phyloP scores from a whole-genome alignment of 306 rosid species.

The Astragalus glycyphyllos region DNA sequence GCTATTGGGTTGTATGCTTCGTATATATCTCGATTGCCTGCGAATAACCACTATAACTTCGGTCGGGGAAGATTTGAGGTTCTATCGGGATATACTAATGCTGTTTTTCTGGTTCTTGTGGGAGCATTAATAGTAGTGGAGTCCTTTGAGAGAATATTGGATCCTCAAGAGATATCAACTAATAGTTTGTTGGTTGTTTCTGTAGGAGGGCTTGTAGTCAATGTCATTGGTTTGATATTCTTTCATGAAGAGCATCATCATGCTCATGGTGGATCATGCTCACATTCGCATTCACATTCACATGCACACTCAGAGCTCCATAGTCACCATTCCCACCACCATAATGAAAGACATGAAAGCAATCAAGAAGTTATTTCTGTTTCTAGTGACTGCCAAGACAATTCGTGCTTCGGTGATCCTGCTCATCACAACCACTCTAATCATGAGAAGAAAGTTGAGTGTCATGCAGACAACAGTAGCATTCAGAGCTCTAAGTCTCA shows the following conservation, averaged over 20 bases:
- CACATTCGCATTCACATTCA: constrained; percentile 63
- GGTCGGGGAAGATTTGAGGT: constrained; percentile 97
- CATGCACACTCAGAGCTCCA: constrained; percentile 51
- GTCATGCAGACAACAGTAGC: constrained; percentile 34
- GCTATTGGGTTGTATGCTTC: constrained; percentile 97
- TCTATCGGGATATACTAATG: constrained; percentile 88
- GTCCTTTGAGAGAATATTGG: constrained; percentile 92
- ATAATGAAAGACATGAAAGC: constrained; percentile 46
- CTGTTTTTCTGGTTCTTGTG: constrained; percentile 89
- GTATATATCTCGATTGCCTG: constrained; percentile 89
- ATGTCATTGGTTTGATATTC: constrained; percentile 82
- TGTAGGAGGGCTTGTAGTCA: constrained; percentile 86
- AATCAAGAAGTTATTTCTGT: constrained; percentile 51
- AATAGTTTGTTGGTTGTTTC: constrained; percentile 79
- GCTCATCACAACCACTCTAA: constrained; percentile 43
- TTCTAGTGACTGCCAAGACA: constrained; percentile 49
- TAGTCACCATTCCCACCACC: constrained; percentile 45
- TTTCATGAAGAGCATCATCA: constrained; percentile 98
- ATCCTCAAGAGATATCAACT: constrained; percentile 92
- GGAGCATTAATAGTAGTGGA: constrained; percentile 91
- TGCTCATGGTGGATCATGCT: constrained; percentile 84
- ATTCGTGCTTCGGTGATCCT: constrained; percentile 44
- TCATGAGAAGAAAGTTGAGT: constrained; percentile 42
- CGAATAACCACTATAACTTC: constrained; percentile 73
- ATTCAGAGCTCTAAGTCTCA: constrained; percentile 26